Evolutionary conservation across 2,329 filamentous ascomycete species (phyloP).

Genomic region (Aureobasidium sp.): DNA sequence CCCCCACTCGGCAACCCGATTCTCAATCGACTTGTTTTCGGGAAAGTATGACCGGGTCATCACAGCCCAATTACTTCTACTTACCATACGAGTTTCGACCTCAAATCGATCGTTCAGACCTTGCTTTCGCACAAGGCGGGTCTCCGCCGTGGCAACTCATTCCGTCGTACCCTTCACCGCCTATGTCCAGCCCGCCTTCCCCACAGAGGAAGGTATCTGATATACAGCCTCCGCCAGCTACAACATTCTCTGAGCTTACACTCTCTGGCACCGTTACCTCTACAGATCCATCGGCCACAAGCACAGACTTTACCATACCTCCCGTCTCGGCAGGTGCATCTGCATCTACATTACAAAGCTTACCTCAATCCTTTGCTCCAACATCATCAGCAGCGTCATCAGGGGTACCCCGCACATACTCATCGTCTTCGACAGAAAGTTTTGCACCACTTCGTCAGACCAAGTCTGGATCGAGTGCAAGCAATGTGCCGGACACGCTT

Average conservation of each 20-base stretch:
- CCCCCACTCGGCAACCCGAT: conserved; percentile 5
- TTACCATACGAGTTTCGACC: conserved; percentile 5
- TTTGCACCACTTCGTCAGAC: conserved; percentile 19
- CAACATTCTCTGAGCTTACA: not conserved
- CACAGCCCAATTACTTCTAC: conserved; percentile 7
- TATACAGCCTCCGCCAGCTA: not conserved
- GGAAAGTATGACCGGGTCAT: conserved; percentile 12
- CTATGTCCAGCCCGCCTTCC: conserved; percentile 44
- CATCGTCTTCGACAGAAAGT: conserved; percentile 15
- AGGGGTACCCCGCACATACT: not conserved
- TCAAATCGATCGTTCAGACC: conserved; percentile 7
- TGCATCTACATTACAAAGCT: not conserved
- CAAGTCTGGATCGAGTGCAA: not conserved
- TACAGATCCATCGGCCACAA: not conserved
- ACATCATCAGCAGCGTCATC: not conserved
- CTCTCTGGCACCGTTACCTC: not conserved
- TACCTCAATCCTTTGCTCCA: not conserved
- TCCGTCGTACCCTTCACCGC: conserved; percentile 39
- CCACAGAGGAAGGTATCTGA: conserved; percentile 24
- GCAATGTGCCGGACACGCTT: conserved; percentile 3
- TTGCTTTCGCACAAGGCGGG: not conserved
- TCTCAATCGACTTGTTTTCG: not conserved
- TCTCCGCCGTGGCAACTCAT: conserved; percentile 10
- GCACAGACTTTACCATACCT: not conserved
- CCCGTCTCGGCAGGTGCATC: not conserved